Percentiles rank a stretch among this genome's conserved stretches.
Evolutionary conservation across 352 stramenopile genomes (phyloP).

Genomic region (Globisporangium okanoganense): DNA sequence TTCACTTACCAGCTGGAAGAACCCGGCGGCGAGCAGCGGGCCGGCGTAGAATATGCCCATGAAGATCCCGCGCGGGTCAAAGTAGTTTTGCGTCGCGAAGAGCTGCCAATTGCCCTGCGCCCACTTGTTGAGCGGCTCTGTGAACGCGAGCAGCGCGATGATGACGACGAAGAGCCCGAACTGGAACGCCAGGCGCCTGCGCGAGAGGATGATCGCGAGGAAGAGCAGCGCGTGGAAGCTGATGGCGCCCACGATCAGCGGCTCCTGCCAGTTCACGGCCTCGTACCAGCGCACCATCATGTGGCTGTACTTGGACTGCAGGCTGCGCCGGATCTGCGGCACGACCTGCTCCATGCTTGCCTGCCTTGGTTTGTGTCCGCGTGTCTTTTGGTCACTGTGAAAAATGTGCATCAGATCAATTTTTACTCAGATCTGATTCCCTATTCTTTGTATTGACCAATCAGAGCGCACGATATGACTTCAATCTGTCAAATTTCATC

Average conservation of each 20-base stretch:
- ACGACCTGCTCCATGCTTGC: conserved; percentile 53
- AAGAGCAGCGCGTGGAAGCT: conserved; percentile 55
- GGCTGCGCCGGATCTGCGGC: conserved; percentile 58
- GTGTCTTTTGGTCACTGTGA: not conserved
- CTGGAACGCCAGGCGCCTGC: conserved; percentile 52
- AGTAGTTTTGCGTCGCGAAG: conserved; percentile 81
- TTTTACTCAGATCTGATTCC: too few species aligned
- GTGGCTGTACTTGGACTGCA: conserved; percentile 68
- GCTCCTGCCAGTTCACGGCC: conserved; percentile 75
- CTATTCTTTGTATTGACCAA: too few species aligned
- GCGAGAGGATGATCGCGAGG: conserved; percentile 43
- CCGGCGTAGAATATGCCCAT: conserved; percentile 81
- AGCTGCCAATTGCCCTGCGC: conserved; percentile 49
- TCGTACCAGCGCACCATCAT: conserved; percentile 83
- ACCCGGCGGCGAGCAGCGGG: conserved; percentile 65
- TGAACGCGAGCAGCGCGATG: conserved; percentile 44
- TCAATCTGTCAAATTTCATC: not conserved
- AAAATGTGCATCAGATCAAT: too few species aligned
- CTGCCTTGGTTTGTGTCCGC: not conserved
- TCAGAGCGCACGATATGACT: too few species aligned
- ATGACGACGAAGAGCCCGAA: conserved; percentile 66
- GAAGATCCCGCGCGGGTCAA: conserved; percentile 76
- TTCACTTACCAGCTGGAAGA: conserved; percentile 64
- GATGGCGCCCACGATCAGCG: conserved; percentile 59
- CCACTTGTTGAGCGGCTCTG: conserved; percentile 69